Evolutionary conservation across 2,329 filamentous ascomycete genomes (phyloP), one percentile per base, ranked within the genome.

Genomic region (Pseudohalonectria lignicola): DNA sequence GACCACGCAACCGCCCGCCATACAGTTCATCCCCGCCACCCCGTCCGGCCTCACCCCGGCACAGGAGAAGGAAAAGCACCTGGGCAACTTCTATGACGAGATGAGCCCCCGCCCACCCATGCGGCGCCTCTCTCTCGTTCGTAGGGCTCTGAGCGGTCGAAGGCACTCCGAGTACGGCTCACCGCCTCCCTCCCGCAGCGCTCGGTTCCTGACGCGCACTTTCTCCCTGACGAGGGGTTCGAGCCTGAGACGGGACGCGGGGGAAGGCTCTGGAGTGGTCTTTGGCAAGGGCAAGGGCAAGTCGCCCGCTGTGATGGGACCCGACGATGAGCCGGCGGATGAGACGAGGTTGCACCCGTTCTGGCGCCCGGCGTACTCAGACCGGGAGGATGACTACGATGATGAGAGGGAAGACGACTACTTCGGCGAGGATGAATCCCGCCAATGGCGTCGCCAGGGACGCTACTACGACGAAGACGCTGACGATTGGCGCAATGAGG

Each of bases 11-110:
- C 36, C 36, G 26, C 66, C 64, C 9, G 58, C 56, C 2, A 69
- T 80, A 47, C 69, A 74, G 40, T 74, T 80, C 42, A 79, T 76
- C 25, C 75, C 75, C 1, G 74, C 76, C 19, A 79, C 75, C 0
- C 75, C 76, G 4, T 77, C 74, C 2, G 75, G 70, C 2, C 49
- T 71, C 31, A 78, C 74, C 2, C 74, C 76, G 9, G 60, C 66
- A 2, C 49, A 63, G 2, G 74, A 78, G 44, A 69, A 64, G 47
- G 60, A 68, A 39, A 60, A 60, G 18, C 66, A 66, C 46, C 53
- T 73, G 17, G 73, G 73, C 1, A 75, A 72, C 43, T 72, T 69
- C 36, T 69, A 69, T 37, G 70, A 72, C 20, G 58, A 66, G 18
- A 55, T 59, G 2, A 61, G 59, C 13, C 63, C 65, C 12, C 36